These are phyloP conservation scores for Fulvia fulva DNA, from an alignment of 2,329 filamentous ascomycete genomes.

Conservation along the genomic window DNA sequence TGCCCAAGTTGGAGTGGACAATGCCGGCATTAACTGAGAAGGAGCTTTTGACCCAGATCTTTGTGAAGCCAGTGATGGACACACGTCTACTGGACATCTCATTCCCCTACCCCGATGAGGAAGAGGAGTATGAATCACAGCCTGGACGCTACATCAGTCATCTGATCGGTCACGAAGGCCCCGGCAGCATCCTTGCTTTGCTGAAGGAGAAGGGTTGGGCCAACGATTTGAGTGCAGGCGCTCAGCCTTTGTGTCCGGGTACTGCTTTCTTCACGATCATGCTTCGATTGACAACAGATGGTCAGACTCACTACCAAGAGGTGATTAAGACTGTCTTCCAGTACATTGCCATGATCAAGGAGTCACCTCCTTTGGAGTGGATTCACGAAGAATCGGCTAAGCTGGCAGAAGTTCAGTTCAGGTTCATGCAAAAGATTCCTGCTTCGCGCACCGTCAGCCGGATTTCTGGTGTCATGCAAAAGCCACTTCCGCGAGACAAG, in stretches of 20 bases:
- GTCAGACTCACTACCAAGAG: conserved; percentile 75
- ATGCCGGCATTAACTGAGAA: conserved; percentile 57
- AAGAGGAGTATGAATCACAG: conserved; percentile 71
- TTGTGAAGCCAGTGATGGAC: conserved; percentile 90
- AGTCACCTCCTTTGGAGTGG: conserved; percentile 81
- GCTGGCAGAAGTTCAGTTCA: conserved; percentile 89
- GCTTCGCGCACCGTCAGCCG: conserved; percentile 85
- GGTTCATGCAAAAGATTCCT: conserved; percentile 87
- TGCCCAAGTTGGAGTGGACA: conserved; percentile 66
- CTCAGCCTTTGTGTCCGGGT: conserved; percentile 72
- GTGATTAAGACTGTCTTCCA: conserved; percentile 82
- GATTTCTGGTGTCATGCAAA: conserved; percentile 85
- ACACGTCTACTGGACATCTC: conserved; percentile 72
- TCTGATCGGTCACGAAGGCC: conserved; percentile 86
- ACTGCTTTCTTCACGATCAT: conserved; percentile 76
- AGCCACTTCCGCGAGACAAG: conserved; percentile 79
- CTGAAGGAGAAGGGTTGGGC: conserved; percentile 89
- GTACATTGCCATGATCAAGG: conserved; percentile 81
- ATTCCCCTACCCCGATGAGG: conserved; percentile 84
- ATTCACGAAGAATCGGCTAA: conserved; percentile 89
- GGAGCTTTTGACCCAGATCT: conserved; percentile 67
- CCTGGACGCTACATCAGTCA: conserved; percentile 84
- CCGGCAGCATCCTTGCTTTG: conserved; percentile 85
- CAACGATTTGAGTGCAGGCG: conserved; percentile 74
- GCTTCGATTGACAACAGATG: conserved; percentile 78